Conservation (phyloP, 2,329 filamentous ascomycete genomes). For the Pestalotiopsis sp. region DNA sequence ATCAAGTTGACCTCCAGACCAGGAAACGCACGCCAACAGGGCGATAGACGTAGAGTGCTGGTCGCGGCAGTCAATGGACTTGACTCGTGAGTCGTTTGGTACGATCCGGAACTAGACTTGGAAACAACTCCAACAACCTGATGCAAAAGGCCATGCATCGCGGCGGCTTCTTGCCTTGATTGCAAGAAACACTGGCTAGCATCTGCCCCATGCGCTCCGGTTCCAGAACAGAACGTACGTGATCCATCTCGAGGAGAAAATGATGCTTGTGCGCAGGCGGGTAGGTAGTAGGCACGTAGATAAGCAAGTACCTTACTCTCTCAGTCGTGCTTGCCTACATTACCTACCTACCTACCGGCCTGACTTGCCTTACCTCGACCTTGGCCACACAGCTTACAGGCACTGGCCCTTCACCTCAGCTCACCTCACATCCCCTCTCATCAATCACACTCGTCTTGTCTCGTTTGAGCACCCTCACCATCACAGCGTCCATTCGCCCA, state of each 20-base stretch:
- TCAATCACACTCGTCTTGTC: not conserved
- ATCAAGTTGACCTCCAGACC: not conserved
- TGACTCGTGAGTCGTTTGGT: conserved; percentile 24
- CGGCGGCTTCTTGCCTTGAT: conserved; percentile 37
- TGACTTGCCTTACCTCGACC: conserved; percentile 16
- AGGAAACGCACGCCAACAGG: not conserved
- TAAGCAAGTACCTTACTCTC: not conserved
- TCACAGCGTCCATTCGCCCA: not conserved
- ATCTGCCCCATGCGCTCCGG: conserved; percentile 3
- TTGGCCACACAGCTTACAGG: conserved; percentile 21
- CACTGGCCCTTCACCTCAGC: conserved; percentile 13
- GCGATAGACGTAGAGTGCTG: not conserved
- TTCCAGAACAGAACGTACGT: not conserved
- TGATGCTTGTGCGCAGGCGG: not conserved
- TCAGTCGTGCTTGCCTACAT: not conserved
- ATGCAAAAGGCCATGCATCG: conserved; percentile 32
- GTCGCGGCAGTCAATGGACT: conserved; percentile 18
- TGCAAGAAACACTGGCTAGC: conserved; percentile 19
- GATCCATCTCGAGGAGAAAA: not conserved
- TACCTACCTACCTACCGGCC: not conserved
- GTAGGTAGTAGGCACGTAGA: not conserved
- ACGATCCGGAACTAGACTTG: conserved; percentile 17
- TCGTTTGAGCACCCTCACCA: not conserved
- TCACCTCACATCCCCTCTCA: not conserved
- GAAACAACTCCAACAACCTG: conserved; percentile 27